Evolutionary conservation across 306 rosid species (phyloP).

Genomic region (Vicia villosa): DNA sequence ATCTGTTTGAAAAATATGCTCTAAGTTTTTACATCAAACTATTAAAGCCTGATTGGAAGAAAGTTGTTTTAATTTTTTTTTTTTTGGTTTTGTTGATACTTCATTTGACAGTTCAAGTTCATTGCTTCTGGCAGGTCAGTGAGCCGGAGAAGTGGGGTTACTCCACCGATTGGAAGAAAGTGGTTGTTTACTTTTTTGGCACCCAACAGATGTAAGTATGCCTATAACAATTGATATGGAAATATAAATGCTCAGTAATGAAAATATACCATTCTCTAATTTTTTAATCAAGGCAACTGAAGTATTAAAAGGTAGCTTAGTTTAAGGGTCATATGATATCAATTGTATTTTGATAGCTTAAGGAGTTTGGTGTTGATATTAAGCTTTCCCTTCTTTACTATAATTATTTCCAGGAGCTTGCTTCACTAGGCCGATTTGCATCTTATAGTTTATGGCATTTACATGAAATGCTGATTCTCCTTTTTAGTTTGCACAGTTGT

Average conservation of each 20-base stretch:
- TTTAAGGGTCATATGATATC: conserved; percentile 2
- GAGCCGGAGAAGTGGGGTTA: conserved; percentile 97
- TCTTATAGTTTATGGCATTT: conserved; percentile 26
- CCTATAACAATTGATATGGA: background rate
- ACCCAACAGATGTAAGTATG: conserved; percentile 92
- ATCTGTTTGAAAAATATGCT: background rate
- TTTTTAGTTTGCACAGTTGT: background rate
- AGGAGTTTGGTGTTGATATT: background rate
- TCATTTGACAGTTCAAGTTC: conserved; percentile 37
- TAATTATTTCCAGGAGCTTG: conserved; percentile 1
- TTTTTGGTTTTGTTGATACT: background rate
- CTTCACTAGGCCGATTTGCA: background rate
- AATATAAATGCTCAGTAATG: conserved; percentile 8
- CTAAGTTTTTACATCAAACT: background rate
- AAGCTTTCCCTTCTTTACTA: background rate
- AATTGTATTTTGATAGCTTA: background rate
- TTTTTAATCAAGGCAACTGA: conserved; percentile 19
- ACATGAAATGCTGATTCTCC: background rate
- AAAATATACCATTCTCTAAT: conserved; percentile 2
- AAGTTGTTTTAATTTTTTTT: background rate
- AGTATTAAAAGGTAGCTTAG: background rate
- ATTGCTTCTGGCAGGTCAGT: conserved; percentile 72
- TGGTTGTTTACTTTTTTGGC: conserved; percentile 88
- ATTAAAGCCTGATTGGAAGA: background rate
- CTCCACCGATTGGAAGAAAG: conserved; percentile 88